These are phyloP conservation scores for Populus hybrid DNA, from an alignment of 441 rosid genomes.

Conservation along the genomic window DNA sequence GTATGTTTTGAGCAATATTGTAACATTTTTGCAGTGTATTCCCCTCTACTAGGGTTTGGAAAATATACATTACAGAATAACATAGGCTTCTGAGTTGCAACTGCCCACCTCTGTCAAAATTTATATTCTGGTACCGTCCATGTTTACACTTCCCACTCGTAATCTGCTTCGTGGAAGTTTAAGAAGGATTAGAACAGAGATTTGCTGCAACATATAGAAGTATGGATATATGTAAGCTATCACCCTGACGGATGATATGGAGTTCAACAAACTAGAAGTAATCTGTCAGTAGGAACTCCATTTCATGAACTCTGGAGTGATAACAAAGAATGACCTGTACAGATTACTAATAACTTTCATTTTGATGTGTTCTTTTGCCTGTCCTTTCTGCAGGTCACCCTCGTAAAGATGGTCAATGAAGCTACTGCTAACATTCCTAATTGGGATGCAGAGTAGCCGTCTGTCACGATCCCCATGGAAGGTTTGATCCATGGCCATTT, in stretches of 20 bases:
- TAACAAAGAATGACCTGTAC: neutral
- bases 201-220: neutral
- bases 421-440: slow-evolving; percentile 59
- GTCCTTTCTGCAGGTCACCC: slow-evolving; percentile 38
- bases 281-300: neutral
- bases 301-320: neutral
- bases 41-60: neutral
- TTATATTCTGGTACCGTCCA: neutral
- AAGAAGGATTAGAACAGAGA: neutral
- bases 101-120: neutral
- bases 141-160: neutral
- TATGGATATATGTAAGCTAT: neutral
- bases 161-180: neutral
- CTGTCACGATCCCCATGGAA: neutral
- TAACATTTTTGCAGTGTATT: neutral
- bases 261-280: neutral
- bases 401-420: slow-evolving; percentile 61
- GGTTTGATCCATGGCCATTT: slow-evolving; percentile 1
- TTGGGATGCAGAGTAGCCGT: slow-evolving; percentile 41
- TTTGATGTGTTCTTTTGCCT: neutral
- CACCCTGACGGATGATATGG: neutral
- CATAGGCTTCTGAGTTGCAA: neutral
- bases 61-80: neutral
- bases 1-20: slow-evolving; percentile 29
- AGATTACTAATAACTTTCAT: neutral